phyloP scores from a whole-genome alignment of 352 stramenopile species.

The Phytophthora fragariaefolia region DNA sequence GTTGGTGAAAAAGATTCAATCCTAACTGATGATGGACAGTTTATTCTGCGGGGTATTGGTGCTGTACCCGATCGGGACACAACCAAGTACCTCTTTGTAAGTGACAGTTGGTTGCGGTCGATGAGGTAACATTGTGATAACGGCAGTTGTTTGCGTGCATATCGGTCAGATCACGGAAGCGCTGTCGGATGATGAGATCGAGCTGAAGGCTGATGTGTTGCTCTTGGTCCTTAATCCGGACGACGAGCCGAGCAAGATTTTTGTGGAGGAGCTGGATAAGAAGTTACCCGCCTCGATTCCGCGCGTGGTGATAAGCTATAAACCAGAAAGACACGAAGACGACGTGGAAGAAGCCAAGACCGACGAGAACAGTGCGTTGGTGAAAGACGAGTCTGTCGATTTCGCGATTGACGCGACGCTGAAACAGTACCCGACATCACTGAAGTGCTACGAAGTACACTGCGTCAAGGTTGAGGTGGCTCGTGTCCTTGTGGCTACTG shows the following conservation, averaged over 20 bases:
- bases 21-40: constrained; percentile 37
- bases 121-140: not conserved
- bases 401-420: constrained; percentile 56
- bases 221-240: constrained; percentile 73
- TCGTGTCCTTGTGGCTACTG: constrained; percentile 52
- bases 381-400: constrained; percentile 32
- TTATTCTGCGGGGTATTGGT: constrained; percentile 62
- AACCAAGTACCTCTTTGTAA: constrained; percentile 73
- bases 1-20: constrained; percentile 45
- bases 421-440: constrained; percentile 54
- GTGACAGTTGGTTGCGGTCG: constrained; percentile 8
- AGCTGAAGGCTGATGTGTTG: constrained; percentile 75
- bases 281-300: constrained; percentile 62
- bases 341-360: constrained; percentile 13
- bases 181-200: constrained; percentile 65
- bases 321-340: constrained; percentile 33
- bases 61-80: constrained; percentile 61
- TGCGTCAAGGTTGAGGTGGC: constrained; percentile 45
- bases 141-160: not conserved
- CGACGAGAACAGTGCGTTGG: constrained; percentile 23
- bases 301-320: constrained; percentile 67
- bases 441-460: constrained; percentile 50
- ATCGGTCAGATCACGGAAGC: constrained; percentile 66
- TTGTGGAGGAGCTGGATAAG: constrained; percentile 61
- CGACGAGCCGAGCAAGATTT: constrained; percentile 47